Conservation (phyloP, 169 alveolate genomes). For the Neospora caninum region DNA sequence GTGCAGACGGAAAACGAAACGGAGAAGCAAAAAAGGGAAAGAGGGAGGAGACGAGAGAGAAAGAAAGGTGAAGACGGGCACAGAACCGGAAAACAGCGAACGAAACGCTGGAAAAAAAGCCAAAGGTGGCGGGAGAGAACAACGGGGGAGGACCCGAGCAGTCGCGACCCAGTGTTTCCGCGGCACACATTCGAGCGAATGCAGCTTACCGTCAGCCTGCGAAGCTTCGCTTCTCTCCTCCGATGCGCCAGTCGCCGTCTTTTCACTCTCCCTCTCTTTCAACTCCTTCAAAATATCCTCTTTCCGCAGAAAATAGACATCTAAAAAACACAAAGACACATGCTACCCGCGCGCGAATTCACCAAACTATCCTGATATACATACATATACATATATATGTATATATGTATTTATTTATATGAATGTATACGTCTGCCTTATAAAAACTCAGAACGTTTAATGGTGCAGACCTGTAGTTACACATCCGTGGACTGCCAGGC, state of each 20-base stretch:
- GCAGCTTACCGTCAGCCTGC: no score
- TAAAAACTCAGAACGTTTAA: no score
- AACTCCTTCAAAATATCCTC: constrained; percentile 1
- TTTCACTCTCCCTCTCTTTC: not conserved
- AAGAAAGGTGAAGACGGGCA: not conserved
- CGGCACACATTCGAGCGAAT: no score
- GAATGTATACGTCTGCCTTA: no score
- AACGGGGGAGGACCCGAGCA: no score
- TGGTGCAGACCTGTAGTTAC: no score
- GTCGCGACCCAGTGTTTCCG: no score
- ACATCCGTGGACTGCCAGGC: no score
- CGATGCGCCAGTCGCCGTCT: not conserved
- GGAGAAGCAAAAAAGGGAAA: not conserved
- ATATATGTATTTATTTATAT: no score
- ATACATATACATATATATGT: no score
- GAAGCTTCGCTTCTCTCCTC: not conserved
- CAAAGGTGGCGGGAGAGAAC: no score
- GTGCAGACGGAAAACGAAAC: not conserved
- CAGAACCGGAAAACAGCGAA: not conserved
- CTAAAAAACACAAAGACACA: not conserved
- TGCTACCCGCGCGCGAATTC: not conserved
- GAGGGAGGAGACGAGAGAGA: not conserved
- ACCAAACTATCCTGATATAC: not conserved
- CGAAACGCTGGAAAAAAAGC: no score
- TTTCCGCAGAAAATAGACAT: not conserved